Base-by-base conservation (phyloP, 108 stramenopile genomes). In the Chaetoceros tenuissimus region DNA sequence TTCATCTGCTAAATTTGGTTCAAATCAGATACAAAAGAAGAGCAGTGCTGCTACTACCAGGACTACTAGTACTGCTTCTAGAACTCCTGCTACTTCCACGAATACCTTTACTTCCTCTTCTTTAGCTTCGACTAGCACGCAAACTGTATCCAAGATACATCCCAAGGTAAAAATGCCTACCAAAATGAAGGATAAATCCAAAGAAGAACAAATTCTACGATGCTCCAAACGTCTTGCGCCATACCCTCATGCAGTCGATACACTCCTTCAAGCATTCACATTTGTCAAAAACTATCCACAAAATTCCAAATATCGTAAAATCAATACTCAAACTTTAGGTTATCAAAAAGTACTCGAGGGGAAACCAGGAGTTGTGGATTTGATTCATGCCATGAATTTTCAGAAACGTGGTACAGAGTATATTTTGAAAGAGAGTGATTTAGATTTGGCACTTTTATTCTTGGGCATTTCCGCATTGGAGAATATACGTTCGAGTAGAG, bases 381-480 rank as follows among this genome's bases (percentile, higher is more conserved):
- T 92, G 53, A 60, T 92, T 1, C 55, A 68, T 23, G 85, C 84
- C 26, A 79, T 88, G 79, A 85, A 87, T 47, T 92, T 78, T 66
- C 48, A 88, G 34, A 75, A 80, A 29, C 53, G 81, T 5, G 7
- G 7, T 18, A 54, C 3, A 19, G 43, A 70, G 43, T 48, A 65
- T 20, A 64, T 82, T 2, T 13, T 40, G 34, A 40, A 10, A 13
- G 8, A 40, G 13, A 13, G 34, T 40, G 13, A 13, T 10, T 18
- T 26, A 7, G 91, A 92, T 67, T 68, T 80, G 23, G 82, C 91
- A 1, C 55, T 82, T 22, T 54, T 92, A 10, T 89, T 77, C 51
- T 54, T 92, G 17, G 91, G 82, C 13, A 84, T 84, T 51, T 81
- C 81, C 23, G 87, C 91, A 13, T 52, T 92, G 51, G 91, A 89